A percentile compares a stretch with the other conserved stretches of the same genome.
Evolutionary conservation across 2,329 filamentous ascomycete species (phyloP).

Genomic region (Aureobasidium sp.): DNA sequence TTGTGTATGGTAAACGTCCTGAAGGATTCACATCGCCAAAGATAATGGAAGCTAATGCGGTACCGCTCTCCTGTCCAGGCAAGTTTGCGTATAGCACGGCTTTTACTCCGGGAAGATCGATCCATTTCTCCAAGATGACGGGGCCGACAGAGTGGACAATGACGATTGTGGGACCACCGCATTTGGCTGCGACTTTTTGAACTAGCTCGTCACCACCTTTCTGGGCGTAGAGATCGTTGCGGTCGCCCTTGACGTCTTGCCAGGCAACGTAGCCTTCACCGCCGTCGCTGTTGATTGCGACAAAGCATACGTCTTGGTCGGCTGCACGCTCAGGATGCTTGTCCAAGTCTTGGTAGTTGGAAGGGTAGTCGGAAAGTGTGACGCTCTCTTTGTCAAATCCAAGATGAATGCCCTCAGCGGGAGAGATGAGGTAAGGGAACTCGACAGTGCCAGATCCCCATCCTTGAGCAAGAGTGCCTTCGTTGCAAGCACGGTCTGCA

Average conservation of each 20-base stretch:
- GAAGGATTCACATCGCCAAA: conserved; percentile 70
- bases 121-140: conserved; percentile 70
- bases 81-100: conserved; percentile 76
- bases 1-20: conserved; percentile 78
- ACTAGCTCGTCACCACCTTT: conserved; percentile 69
- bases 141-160: conserved; percentile 82
- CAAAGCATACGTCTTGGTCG: conserved; percentile 68
- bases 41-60: conserved; percentile 69
- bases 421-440: conserved; percentile 74
- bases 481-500: conserved; percentile 72
- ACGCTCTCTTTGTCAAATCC: conserved; percentile 54
- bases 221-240: conserved; percentile 69
- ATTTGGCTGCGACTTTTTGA: conserved; percentile 57
- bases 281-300: conserved; percentile 75
- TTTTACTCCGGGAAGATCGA: conserved; percentile 59
- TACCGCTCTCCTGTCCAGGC: conserved; percentile 79
- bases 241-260: conserved; percentile 64
- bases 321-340: conserved; percentile 16
- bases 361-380: conserved; percentile 50
- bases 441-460: conserved; percentile 89
- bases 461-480: conserved; percentile 74
- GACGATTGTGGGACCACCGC: conserved; percentile 63
- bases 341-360: conserved; percentile 23
- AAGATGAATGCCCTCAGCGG: conserved; percentile 55
- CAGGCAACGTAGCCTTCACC: conserved; percentile 67